phyloP scores from a whole-genome alignment of 495 filamentous ascomycete species.

The Lepraria neglecta region DNA sequence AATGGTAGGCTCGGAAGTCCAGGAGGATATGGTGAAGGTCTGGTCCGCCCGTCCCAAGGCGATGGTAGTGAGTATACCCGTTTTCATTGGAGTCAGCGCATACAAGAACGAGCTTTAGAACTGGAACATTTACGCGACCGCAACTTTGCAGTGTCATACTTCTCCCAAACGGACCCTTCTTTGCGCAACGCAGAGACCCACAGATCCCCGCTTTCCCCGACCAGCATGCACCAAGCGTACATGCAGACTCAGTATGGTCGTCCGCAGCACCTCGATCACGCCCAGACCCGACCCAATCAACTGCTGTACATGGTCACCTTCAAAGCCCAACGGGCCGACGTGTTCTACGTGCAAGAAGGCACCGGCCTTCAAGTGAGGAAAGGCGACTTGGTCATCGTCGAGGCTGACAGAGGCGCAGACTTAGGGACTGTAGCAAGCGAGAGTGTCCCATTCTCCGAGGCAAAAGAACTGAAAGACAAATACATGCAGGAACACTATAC shows the following conservation, averaged over 20 bases:
- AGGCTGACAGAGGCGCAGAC: slow-evolving; percentile 93
- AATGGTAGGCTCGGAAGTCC: slow-evolving; percentile 40
- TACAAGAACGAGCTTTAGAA: slow-evolving; percentile 36
- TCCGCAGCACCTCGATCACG: slow-evolving; percentile 50
- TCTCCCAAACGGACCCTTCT: slow-evolving; percentile 39
- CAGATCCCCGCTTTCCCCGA: slow-evolving; percentile 36
- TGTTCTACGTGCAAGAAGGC: slow-evolving; percentile 93
- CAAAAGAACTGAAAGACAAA: slow-evolving; percentile 80
- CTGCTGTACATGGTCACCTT: slow-evolving; percentile 90
- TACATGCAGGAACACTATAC: slow-evolving; percentile 90
- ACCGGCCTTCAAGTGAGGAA: slow-evolving; percentile 83
- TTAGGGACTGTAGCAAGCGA: slow-evolving; percentile 85
- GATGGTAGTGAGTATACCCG: slow-evolving; percentile 43
- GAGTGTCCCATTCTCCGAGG: slow-evolving; percentile 74
- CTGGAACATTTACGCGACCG: slow-evolving; percentile 42
- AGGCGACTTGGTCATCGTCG: slow-evolving; percentile 93
- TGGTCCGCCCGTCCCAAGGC: slow-evolving; percentile 32
- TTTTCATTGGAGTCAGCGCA: slow-evolving; percentile 34
- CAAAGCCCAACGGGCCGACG: slow-evolving; percentile 88
- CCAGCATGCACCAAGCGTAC: slow-evolving; percentile 51
- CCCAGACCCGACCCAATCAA: slow-evolving; percentile 70
- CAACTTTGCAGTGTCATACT: slow-evolving; percentile 46
- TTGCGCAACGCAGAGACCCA: slow-evolving; percentile 34
- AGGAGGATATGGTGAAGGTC: slow-evolving; percentile 34
- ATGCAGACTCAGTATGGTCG: slow-evolving; percentile 44